Percentiles rank a stretch among this genome's conserved stretches.
These are phyloP conservation scores for Fusarium tjaetaba DNA, from an alignment of 2,329 filamentous ascomycete genomes.

Conservation along the genomic window DNA sequence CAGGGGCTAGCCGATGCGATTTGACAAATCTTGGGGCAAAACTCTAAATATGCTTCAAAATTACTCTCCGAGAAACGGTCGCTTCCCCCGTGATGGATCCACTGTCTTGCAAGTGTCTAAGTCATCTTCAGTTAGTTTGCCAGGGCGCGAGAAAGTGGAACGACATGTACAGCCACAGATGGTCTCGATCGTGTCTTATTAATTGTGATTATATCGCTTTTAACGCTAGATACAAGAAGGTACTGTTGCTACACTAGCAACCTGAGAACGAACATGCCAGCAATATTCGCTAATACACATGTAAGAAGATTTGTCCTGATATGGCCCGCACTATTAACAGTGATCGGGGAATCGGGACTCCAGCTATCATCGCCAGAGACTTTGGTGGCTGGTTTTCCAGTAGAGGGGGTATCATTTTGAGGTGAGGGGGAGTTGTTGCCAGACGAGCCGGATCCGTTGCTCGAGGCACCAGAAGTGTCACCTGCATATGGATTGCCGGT, in stretches of 20 bases:
- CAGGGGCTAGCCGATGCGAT: background rate
- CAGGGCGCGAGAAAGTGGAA: background rate
- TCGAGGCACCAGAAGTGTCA: background rate
- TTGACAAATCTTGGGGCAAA: background rate
- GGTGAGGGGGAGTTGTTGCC: background rate
- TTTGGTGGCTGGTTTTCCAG: background rate
- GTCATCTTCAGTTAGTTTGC: background rate
- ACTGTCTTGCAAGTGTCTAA: background rate
- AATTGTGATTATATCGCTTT: background rate
- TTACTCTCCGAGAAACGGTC: background rate
- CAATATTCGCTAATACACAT: background rate
- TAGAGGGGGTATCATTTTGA: background rate
- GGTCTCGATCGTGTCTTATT: background rate
- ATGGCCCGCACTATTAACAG: background rate
- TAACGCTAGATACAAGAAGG: background rate
- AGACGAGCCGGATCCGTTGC: background rate
- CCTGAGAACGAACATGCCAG: background rate
- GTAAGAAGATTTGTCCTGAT: background rate
- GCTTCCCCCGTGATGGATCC: background rate
- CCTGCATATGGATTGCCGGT: too few species aligned
- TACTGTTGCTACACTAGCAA: background rate
- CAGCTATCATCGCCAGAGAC: background rate
- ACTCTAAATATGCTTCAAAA: background rate
- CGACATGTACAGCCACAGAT: background rate
- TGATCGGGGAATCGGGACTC: background rate